Evolutionary conservation across 352 stramenopile genomes (phyloP).

Genomic region (Globisporangium heterothallicum): DNA sequence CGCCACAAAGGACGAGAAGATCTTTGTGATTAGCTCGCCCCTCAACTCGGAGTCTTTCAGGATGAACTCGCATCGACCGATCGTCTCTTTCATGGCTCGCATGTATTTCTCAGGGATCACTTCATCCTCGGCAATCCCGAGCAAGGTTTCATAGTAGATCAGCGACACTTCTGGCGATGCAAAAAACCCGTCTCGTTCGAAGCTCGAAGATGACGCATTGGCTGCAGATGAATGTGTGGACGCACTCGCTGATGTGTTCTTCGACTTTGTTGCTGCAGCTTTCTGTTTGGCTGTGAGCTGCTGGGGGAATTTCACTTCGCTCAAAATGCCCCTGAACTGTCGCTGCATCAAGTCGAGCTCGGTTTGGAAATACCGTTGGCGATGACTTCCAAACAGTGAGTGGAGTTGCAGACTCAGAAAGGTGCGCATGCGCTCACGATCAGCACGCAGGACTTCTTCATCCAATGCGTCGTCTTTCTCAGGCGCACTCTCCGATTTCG

Average conservation of each 20-base stretch:
- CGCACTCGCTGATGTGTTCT: conserved; percentile 12
- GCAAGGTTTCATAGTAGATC: conserved; percentile 50
- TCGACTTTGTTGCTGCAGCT: conserved; percentile 27
- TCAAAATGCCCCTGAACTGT: conserved; percentile 37
- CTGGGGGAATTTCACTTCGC: conserved; percentile 46
- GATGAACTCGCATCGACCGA: conserved; percentile 55
- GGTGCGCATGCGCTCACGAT: conserved; percentile 45
- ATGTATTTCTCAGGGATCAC: conserved; percentile 28
- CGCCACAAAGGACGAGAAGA: conserved; percentile 53
- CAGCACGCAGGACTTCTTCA: conserved; percentile 4
- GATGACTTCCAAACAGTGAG: conserved; percentile 72
- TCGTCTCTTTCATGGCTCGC: conserved; percentile 31
- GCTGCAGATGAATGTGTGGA: conserved; percentile 8
- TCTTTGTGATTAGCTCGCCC: conserved; percentile 59
- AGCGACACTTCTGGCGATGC: conserved; percentile 27
- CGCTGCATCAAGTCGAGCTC: conserved; percentile 59
- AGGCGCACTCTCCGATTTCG: conserved; percentile 9
- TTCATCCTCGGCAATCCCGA: conserved; percentile 42
- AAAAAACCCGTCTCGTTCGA: conserved; percentile 34
- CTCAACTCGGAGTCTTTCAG: conserved; percentile 63
- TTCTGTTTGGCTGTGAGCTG: conserved; percentile 33
- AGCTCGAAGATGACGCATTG: conserved; percentile 32
- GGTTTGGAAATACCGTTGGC: conserved; percentile 54
- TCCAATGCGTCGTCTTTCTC: conserved; percentile 2
- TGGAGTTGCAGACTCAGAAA: conserved; percentile 76